Evolutionary conservation across 495 filamentous ascomycete species (phyloP).

Genomic region (Penicillium alfredii): DNA sequence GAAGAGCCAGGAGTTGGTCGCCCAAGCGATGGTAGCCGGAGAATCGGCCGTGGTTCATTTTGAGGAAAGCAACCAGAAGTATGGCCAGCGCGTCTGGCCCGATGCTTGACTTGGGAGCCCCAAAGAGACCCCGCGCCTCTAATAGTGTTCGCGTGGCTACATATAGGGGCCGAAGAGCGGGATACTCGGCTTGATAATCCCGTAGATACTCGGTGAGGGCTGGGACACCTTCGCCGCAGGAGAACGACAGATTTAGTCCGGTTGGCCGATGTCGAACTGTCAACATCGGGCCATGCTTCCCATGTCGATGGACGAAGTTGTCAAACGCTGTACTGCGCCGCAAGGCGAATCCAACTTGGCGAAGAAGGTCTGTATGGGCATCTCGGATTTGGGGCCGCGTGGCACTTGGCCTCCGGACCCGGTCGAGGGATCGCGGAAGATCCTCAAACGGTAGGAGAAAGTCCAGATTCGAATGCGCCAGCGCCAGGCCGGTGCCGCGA

Average conservation of each 20-base stretch:
- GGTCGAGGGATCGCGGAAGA: constrained; percentile 10
- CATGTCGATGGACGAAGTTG: constrained; percentile 6
- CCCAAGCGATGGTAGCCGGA: constrained; percentile 22
- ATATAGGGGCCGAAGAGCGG: constrained; percentile 45
- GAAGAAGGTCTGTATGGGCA: constrained; percentile 17
- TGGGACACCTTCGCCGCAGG: constrained; percentile 28
- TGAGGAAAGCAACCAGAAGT: constrained; percentile 51
- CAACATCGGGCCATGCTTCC: constrained; percentile 21
- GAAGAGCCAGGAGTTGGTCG: constrained; percentile 42
- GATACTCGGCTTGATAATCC: constrained; percentile 44
- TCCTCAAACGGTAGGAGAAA: constrained; percentile 29
- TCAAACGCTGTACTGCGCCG: constrained; percentile 9
- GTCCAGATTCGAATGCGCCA: constrained; percentile 48
- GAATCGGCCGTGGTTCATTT: constrained; percentile 33
- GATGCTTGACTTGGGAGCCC: constrained; percentile 38
- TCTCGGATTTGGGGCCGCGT: constrained; percentile 24
- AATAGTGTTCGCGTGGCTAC: constrained; percentile 42
- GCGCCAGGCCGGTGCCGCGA: constrained; percentile 45
- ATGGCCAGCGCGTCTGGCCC: constrained; percentile 47
- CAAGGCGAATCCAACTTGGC: constrained; percentile 18
- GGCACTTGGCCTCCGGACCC: constrained; percentile 27
- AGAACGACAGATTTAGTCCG: constrained; percentile 45
- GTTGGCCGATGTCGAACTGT: constrained; percentile 36
- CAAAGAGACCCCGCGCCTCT: constrained; percentile 41
- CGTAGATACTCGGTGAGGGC: constrained; percentile 35